phyloP scores from a whole-genome alignment of 345 rosid genomes.

The Litchi chinensis region DNA sequence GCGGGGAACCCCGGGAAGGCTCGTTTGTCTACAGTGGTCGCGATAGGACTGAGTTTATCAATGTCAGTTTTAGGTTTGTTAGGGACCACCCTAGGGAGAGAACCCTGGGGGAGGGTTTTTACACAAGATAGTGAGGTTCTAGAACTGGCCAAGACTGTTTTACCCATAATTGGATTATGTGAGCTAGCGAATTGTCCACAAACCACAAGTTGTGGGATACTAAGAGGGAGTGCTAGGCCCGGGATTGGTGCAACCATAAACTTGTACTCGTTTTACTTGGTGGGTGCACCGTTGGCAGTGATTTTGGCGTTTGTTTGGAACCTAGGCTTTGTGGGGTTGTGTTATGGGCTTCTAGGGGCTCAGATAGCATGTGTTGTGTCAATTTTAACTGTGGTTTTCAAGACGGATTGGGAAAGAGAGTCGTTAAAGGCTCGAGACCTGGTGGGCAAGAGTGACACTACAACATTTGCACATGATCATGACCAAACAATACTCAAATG shows the following conservation, averaged over 20 bases:
- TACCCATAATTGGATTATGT: slow-evolving; percentile 84
- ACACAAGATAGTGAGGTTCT: slow-evolving; percentile 58
- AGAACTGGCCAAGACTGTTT: slow-evolving; percentile 51
- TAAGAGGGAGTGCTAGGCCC: slow-evolving; percentile 86
- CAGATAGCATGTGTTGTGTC: slow-evolving; percentile 76
- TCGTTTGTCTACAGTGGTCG: slow-evolving; percentile 52
- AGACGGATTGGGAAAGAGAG: slow-evolving; percentile 84
- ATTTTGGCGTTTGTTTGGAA: slow-evolving; percentile 60
- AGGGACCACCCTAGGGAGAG: slow-evolving; percentile 64
- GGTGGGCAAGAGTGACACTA: slow-evolving; percentile 47
- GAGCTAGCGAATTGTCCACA: slow-evolving; percentile 97
- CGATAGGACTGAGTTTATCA: slow-evolving; percentile 57
- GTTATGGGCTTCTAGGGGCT: slow-evolving; percentile 85
- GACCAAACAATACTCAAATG: slow-evolving; percentile 40
- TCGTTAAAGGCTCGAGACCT: slow-evolving; percentile 62
- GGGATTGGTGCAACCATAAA: slow-evolving; percentile 68
- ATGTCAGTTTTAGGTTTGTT: slow-evolving; percentile 58
- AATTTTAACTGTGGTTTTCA: slow-evolving; percentile 58
- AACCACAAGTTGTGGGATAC: slow-evolving; percentile 86
- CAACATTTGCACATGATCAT: slow-evolving; percentile 20
- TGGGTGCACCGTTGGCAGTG: slow-evolving; percentile 81
- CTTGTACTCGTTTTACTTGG: slow-evolving; percentile 75
- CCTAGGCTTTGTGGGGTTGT: slow-evolving; percentile 79
- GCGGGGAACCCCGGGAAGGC: slow-evolving; percentile 69
- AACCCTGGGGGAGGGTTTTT: slow-evolving; percentile 70